Evolutionary conservation across 768 basidiomycete genomes (phyloP).

Genomic region (Clavaria fumosa): DNA sequence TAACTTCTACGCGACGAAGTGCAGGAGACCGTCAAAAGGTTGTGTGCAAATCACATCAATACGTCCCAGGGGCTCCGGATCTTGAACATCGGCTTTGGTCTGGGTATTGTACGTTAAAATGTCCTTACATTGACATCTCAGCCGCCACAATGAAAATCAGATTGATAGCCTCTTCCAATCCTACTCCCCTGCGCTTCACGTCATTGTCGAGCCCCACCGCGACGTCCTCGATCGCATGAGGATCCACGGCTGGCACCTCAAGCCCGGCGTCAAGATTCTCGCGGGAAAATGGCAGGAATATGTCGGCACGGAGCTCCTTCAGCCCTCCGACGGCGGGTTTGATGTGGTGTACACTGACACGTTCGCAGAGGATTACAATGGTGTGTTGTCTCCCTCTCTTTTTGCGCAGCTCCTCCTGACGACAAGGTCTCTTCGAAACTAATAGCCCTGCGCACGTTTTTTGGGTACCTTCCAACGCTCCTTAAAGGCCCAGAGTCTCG

Average conservation of each 20-base stretch:
- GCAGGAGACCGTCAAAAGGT: constrained; percentile 55
- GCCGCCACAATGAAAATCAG: constrained; percentile 24
- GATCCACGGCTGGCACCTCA: constrained; percentile 60
- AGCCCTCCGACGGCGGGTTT: constrained; percentile 61
- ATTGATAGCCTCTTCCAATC: constrained; percentile 73
- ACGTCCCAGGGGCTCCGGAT: constrained; percentile 37
- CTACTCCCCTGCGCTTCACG: constrained; percentile 53
- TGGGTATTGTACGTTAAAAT: constrained; percentile 59
- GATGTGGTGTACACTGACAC: constrained; percentile 89
- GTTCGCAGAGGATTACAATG: constrained; percentile 73
- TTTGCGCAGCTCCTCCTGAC: too few relatives aligned
- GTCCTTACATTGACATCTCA: not conserved
- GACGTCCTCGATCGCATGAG: constrained; percentile 80
- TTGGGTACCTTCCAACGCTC: constrained; percentile 64
- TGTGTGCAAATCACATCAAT: constrained; percentile 41
- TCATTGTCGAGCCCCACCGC: constrained; percentile 89
- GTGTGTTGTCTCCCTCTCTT: not conserved
- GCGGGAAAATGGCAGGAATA: constrained; percentile 94
- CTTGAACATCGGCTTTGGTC: constrained; percentile 86
- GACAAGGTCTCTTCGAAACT: not conserved
- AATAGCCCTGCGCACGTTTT: constrained; percentile 59
- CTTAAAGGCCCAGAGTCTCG: constrained; percentile 58
- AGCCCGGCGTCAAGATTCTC: constrained; percentile 60
- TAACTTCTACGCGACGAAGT: too few relatives aligned
- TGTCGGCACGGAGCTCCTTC: constrained; percentile 39